phyloP scores from a whole-genome alignment of 306 rosid genomes.

The Hippophae tibetana region DNA sequence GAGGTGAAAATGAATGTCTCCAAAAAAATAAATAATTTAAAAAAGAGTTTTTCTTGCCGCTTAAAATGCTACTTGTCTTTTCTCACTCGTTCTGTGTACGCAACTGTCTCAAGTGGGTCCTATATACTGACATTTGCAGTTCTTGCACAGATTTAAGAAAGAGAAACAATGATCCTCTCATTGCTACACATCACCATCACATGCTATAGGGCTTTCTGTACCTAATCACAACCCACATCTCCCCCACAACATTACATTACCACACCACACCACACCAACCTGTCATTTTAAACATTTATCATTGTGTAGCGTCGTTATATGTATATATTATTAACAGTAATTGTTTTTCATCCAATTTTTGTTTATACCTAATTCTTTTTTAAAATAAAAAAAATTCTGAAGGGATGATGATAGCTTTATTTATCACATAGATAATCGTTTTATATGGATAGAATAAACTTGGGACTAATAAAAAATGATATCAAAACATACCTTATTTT shows the following conservation, averaged over 20 bases:
- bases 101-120: not conserved
- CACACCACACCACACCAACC: not conserved
- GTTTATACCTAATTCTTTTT: no score
- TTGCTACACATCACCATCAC: conserved; percentile 29
- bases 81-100: not conserved
- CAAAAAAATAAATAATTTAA: no score
- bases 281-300: not conserved
- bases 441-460: no score
- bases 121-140: not conserved
- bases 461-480: no score
- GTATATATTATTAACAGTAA: no score
- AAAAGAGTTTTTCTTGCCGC: conserved; percentile 1
- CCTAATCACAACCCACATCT: not conserved
- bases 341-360: no score
- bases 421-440: no score
- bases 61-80: not conserved
- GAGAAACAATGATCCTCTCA: conserved; percentile 12
- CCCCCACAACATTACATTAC: not conserved
- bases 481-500: no score
- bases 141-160: not conserved
- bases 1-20: no score
- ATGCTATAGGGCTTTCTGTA: conserved; percentile 28
- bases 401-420: no score
- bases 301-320: no score
- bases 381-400: no score